phyloP scores from a whole-genome alignment of 2,329 filamentous ascomycete species.

The Paramyrothecium sp. region DNA sequence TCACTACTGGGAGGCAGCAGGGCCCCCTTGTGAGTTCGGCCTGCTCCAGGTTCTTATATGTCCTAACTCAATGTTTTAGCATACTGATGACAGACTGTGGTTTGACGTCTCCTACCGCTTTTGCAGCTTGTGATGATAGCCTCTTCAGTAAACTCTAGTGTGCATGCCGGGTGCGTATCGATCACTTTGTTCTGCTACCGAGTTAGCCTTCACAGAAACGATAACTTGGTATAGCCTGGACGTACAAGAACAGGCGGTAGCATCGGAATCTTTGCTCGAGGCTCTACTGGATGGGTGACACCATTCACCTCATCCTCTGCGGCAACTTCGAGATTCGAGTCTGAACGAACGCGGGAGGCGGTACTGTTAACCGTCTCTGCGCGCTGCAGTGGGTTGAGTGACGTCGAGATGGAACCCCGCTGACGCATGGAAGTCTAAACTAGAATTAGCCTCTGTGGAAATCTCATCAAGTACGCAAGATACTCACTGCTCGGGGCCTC shows the following conservation, averaged over 20 bases:
- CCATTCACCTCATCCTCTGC: constrained; percentile 53
- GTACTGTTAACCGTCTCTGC: constrained; percentile 62
- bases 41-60: constrained; percentile 5
- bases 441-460: constrained; percentile 9
- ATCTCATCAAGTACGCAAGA: constrained; percentile 1
- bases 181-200: constrained; percentile 68
- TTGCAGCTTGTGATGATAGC: constrained; percentile 91
- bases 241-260: constrained; percentile 86
- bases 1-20: background rate
- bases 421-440: constrained; percentile 31
- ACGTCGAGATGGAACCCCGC: constrained; percentile 52
- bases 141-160: constrained; percentile 91
- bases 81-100: background rate
- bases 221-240: constrained; percentile 5
- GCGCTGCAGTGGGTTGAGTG: constrained; percentile 46
- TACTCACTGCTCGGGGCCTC: constrained; percentile 76
- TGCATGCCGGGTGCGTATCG: constrained; percentile 82
- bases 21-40: background rate
- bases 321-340: constrained; percentile 59
- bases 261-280: constrained; percentile 79
- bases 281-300: constrained; percentile 77
- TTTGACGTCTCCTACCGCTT: constrained; percentile 62
- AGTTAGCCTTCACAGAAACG: constrained; percentile 2
- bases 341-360: constrained; percentile 62
- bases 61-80: background rate